A percentile compares a stretch with the other conserved stretches of the same genome.
Evolutionary conservation across 1,139 yeast genomes (phyloP).

Genomic region (Saccharomyces hybrid): DNA sequence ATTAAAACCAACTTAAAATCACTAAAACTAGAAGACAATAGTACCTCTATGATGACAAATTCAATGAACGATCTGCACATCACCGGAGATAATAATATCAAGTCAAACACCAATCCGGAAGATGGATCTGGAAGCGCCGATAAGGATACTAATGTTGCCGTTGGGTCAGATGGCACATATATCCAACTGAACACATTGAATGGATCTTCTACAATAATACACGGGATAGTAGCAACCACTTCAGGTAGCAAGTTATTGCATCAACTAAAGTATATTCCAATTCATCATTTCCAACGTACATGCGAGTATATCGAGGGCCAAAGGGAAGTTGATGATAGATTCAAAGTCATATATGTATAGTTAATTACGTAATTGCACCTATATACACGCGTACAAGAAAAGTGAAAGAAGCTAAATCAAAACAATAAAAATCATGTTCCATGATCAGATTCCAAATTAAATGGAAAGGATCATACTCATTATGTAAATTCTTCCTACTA

Average conservation of each 20-base stretch:
- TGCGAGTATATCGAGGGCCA: slow-evolving; percentile 59
- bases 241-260: not conserved
- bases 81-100: not conserved
- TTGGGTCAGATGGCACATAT: slow-evolving; percentile 26
- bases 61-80: slow-evolving; percentile 7
- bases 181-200: slow-evolving; percentile 11
- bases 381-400: not conserved
- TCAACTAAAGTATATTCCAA: slow-evolving; percentile 11
- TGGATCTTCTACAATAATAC: not conserved
- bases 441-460: not conserved
- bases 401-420: not conserved
- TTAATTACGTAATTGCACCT: slow-evolving; percentile 3
- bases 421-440: not conserved
- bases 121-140: not conserved
- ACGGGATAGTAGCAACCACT: slow-evolving; percentile 4
- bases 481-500: not conserved
- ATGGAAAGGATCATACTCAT: not conserved
- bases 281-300: slow-evolving; percentile 47
- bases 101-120: not conserved
- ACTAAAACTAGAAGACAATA: slow-evolving; percentile 34
- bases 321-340: slow-evolving; percentile 55
- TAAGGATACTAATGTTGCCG: slow-evolving; percentile 9
- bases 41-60: slow-evolving; percentile 18
- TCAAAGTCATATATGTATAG: slow-evolving; percentile 39
- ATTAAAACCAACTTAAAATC: slow-evolving; percentile 68